Percentiles rank a stretch among this genome's conserved stretches.
Conservation (phyloP, 345 rosid genomes). For the Salix dunnii region DNA sequence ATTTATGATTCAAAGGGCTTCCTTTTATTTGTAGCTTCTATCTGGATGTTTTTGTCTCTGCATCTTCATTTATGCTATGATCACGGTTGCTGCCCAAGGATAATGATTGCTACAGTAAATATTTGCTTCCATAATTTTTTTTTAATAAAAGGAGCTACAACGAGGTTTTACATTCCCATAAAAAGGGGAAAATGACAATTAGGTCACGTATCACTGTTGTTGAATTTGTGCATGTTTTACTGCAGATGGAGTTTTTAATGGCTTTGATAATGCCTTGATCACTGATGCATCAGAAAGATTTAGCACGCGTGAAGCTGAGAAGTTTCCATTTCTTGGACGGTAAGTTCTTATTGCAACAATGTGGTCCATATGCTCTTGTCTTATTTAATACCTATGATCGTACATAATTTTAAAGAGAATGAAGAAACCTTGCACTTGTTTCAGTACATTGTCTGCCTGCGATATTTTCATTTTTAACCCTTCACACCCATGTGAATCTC, state of each 20-base stretch:
- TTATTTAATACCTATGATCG: neutral
- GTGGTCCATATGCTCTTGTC: neutral
- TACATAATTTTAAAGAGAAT: neutral
- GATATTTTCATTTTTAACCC: neutral
- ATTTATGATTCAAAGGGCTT: neutral
- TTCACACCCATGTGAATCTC: neutral
- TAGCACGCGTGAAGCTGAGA: conserved; percentile 66
- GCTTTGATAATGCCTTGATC: conserved; percentile 34
- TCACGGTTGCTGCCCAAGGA: neutral
- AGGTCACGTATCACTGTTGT: neutral
- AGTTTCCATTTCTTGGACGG: conserved; percentile 68
- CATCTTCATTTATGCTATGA: neutral
- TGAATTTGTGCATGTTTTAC: conserved; percentile 22
- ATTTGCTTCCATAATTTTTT: neutral
- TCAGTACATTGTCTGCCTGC: neutral
- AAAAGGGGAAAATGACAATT: neutral
- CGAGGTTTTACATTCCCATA: neutral
- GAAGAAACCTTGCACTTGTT: neutral
- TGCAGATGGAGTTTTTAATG: conserved; percentile 50
- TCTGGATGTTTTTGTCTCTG: neutral
- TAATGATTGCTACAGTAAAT: neutral
- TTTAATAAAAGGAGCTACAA: neutral
- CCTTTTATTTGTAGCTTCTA: neutral
- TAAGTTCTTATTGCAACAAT: conserved; percentile 43
- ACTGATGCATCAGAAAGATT: conserved; percentile 64